phyloP scores from a whole-genome alignment of 208 protist species.

The Trypanosoma cruzi region DNA sequence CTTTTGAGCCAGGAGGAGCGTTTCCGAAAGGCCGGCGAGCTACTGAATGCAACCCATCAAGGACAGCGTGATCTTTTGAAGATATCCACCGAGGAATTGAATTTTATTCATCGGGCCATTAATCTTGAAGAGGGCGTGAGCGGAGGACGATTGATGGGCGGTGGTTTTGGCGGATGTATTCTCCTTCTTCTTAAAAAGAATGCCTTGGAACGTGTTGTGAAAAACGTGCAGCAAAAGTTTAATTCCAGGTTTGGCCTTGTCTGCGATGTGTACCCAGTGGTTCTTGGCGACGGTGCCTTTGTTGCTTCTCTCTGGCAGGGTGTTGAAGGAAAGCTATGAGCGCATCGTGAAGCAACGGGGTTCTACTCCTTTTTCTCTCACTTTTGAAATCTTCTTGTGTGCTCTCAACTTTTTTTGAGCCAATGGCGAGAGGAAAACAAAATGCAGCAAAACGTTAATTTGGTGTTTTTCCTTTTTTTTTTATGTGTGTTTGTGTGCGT shows the following conservation, averaged over 20 bases:
- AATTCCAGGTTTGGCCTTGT: constrained; percentile 50
- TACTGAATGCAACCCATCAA: constrained; percentile 61
- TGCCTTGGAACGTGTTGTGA: constrained; percentile 49
- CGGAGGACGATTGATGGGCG: constrained; percentile 79
- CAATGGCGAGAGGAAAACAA: too few species aligned
- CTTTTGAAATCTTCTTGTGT: too few species aligned
- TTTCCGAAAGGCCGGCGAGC: constrained; percentile 51
- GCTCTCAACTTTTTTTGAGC: too few species aligned
- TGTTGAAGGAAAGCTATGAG: constrained; percentile 31
- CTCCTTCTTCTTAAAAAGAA: constrained; percentile 49
- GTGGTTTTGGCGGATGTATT: constrained; percentile 87
- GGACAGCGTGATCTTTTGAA: constrained; percentile 62
- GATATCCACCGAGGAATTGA: constrained; percentile 75
- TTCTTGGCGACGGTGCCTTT: constrained; percentile 56
- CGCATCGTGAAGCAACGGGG: not conserved
- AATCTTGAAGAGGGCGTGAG: constrained; percentile 60
- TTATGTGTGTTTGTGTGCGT: too few species aligned
- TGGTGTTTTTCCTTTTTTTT: too few species aligned
- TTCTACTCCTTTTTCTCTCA: too few species aligned
- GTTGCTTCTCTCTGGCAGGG: constrained; percentile 40
- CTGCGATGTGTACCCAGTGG: constrained; percentile 54
- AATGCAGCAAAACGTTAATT: too few species aligned
- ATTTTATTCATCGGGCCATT: constrained; percentile 64
- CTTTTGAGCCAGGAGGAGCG: constrained; percentile 39
- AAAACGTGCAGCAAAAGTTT: constrained; percentile 45